These are phyloP conservation scores for Hypoxylon sp. DNA, from an alignment of 2,329 filamentous ascomycete genomes.

Conservation along the genomic window DNA sequence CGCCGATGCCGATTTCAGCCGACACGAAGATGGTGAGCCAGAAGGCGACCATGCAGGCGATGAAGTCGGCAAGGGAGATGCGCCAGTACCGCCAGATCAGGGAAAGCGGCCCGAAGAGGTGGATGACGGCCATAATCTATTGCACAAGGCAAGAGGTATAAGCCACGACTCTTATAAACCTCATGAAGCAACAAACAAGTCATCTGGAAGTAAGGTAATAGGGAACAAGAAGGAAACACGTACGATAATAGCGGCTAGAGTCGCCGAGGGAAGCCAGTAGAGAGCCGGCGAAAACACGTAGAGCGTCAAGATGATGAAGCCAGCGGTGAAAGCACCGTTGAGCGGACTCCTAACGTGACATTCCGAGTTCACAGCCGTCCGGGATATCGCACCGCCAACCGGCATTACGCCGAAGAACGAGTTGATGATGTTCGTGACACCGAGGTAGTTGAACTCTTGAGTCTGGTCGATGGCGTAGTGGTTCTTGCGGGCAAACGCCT, in stretches of 20 bases:
- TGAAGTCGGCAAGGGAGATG: slow-evolving; percentile 72
- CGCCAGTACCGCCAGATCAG: slow-evolving; percentile 74
- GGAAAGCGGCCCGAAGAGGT: slow-evolving; percentile 68
- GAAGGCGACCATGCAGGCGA: slow-evolving; percentile 71
- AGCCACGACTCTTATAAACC: background rate
- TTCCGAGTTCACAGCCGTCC: slow-evolving; percentile 74
- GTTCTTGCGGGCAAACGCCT: slow-evolving; percentile 71
- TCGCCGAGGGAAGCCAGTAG: slow-evolving; percentile 76
- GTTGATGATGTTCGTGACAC: slow-evolving; percentile 72
- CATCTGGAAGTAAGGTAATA: background rate
- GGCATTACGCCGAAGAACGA: slow-evolving; percentile 74
- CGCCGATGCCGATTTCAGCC: slow-evolving; percentile 69
- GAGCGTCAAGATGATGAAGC: slow-evolving; percentile 70
- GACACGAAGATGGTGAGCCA: slow-evolving; percentile 73
- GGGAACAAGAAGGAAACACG: slow-evolving; percentile 34
- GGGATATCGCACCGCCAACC: slow-evolving; percentile 73
- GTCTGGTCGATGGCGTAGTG: slow-evolving; percentile 72
- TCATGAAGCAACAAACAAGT: background rate
- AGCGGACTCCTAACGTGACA: slow-evolving; percentile 72
- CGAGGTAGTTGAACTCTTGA: slow-evolving; percentile 74
- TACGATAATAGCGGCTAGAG: slow-evolving; percentile 71
- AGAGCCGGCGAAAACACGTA: slow-evolving; percentile 70
- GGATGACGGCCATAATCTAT: slow-evolving; percentile 71
- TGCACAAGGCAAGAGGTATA: background rate
- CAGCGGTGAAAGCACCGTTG: slow-evolving; percentile 70